phyloP scores from a whole-genome alignment of 495 filamentous ascomycete genomes.

The Paragyromitra xinjiangensis region DNA sequence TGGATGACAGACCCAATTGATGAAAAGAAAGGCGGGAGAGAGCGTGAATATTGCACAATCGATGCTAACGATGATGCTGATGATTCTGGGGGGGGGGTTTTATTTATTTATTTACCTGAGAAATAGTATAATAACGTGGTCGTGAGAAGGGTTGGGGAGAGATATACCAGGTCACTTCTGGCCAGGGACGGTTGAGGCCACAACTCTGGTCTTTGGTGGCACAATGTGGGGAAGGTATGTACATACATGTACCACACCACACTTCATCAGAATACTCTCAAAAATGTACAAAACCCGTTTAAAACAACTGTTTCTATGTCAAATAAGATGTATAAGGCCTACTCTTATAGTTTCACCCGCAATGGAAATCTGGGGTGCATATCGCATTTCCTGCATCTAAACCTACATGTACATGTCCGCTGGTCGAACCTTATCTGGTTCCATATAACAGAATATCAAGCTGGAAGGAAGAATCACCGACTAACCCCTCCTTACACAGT shows the following conservation, averaged over 20 bases:
- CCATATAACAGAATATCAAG: background rate
- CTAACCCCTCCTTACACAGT: no score
- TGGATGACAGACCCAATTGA: constrained; percentile 15
- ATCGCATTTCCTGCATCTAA: background rate
- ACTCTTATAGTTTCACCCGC: background rate
- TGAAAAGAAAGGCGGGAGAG: background rate
- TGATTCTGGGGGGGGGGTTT: background rate
- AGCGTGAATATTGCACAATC: constrained; percentile 11
- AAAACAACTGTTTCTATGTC: constrained; percentile 3
- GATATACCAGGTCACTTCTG: background rate
- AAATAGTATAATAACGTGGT: constrained; percentile 10
- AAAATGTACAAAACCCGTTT: constrained; percentile 41
- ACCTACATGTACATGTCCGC: background rate
- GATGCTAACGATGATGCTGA: constrained; percentile 11
- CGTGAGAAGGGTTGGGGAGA: constrained; percentile 1
- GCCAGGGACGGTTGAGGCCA: constrained; percentile 44
- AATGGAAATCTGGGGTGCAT: constrained; percentile 23
- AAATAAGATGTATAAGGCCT: constrained; percentile 4
- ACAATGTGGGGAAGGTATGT: constrained; percentile 44
- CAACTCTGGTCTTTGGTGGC: constrained; percentile 38
- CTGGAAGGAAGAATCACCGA: no score
- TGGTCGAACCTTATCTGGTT: background rate
- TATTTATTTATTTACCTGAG: constrained; percentile 8
- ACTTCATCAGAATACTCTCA: background rate
- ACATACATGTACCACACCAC: background rate